Base-by-base conservation (phyloP, 2,329 filamentous ascomycete genomes). In the Apiospora marii region DNA sequence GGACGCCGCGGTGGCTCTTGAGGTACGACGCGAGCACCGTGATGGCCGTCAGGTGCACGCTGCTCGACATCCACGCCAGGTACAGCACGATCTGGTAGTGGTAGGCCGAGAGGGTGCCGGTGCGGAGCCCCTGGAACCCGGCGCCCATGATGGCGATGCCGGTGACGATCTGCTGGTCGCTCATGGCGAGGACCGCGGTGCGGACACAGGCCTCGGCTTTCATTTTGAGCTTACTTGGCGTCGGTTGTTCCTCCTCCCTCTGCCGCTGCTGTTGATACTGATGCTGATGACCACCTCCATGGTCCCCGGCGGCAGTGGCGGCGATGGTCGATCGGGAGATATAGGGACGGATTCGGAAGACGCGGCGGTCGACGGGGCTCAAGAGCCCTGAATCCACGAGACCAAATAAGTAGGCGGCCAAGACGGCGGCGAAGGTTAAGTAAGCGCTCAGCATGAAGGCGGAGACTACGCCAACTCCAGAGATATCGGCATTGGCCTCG, bases 31-130 rank as follows among this genome's bases (percentile, higher is more conserved):
- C 37, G 2, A 72, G 67, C 24, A 72, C 8, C 4, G 67, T 72
- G 41, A 72, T 44, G 34, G 71, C 71, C n/a, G 71, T 64, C 16
- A 69, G 71, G n/a, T 72, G 71, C 41, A 70, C 67, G 43, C 67
- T 69, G 67, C 67, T 72, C 22, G 71, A 72, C 67, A 72, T 69
- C 71, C 71, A 72, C 19, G 71, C 71, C 27, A 72, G 44, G 53
- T 72, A 72, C 24, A 72, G 67, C 37, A 72, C 67, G 41, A 72
- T 64, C 49, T 70, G 71, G 24, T 48, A 72, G 24, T 70, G 71
- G 53, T 72, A 72, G 37, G 68, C 71, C 41, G 71, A 69, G 10
- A 72, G 43, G 22, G 44, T 27, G 1, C 43, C 41, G 22, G 37
- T 22, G 34, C 67, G 41, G 61, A 69, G 51, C 67, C 67, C 46